Evolutionary conservation across 441 rosid species (phyloP), one percentile per base, ranked within the genome.

Genomic region (Erysimum cheiri): DNA sequence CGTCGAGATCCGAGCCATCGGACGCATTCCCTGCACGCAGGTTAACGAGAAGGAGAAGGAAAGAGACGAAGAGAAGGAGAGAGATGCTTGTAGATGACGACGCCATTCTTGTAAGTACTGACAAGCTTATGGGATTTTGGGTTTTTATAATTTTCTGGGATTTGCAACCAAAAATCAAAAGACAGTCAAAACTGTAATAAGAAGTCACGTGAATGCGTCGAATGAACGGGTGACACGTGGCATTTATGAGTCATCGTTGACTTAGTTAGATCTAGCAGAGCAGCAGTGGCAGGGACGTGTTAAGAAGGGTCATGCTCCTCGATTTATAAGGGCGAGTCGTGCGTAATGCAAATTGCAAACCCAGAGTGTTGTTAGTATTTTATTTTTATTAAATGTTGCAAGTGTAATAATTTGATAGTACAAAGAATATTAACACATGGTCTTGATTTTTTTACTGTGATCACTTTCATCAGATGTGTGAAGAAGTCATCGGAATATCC

Each of bases 1-100:
- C 79, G 48, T 78, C 82, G 44, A 78, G 77, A 66, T 74, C 78
- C 13, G 78, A 69, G 24, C 32, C 74, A 33, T 36, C 61, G 1
- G 73, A 0, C 2, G 56, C 65, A 31, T 77, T 69, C 26, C 57
- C 79, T 8, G 71, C 75, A 46, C 43, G 63, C 3, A 58, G 36
- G 61, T 5, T 50, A 17, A 48, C 52, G 24, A 77, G 39, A 9
- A 74, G 41, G 7, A 73, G 71, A 54, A 73, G 52, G 37, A 61
- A 11, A n/a, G 79, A 63, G 62, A 64, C 32, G 35, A 63, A 52
- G 69, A 77, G 43, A 58, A 77, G 28, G 55, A 71, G 67, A 32
- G 69, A 78, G 48, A 69, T 31, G 31, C 49, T 65, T 47, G 63
- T 66, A 59, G 58, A 49, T 15, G 71, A 41, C 65, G 69, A 36